These are phyloP conservation scores for Pseudogymnoascus sp. DNA, from an alignment of 2,329 filamentous ascomycete species.

Conservation along the genomic window DNA sequence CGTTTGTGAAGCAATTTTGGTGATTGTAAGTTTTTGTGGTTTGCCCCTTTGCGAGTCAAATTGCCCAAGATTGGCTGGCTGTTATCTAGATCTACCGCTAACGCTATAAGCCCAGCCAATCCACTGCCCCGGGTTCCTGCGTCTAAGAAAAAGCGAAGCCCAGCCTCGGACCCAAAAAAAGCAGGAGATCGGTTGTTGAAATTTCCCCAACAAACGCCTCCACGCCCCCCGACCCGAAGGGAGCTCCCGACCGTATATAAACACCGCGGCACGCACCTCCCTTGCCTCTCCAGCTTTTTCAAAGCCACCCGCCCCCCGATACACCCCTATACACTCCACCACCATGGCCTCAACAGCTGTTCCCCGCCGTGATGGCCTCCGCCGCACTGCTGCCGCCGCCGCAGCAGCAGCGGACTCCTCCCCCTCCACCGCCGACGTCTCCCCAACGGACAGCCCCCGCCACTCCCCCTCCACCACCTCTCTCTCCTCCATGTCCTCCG, in stretches of 20 bases:
- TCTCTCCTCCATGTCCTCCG: slow-evolving; percentile 77
- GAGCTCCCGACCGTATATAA: background rate
- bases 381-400: slow-evolving; percentile 23
- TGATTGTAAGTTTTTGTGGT: background rate
- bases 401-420: slow-evolving; percentile 24
- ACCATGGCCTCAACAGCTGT: slow-evolving; percentile 27
- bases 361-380: slow-evolving; percentile 18
- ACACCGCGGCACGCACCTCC: background rate
- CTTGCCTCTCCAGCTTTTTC: background rate
- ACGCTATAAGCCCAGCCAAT: background rate
- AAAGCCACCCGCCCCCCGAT: background rate
- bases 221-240: background rate
- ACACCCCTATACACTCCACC: background rate
- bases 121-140: background rate
- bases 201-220: background rate
- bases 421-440: slow-evolving; percentile 49
- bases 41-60: background rate
- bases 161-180: background rate
- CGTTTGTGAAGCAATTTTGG: background rate
- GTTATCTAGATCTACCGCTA: background rate
- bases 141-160: too few species aligned
- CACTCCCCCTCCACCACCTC: slow-evolving; percentile 76
- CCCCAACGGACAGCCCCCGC: slow-evolving; percentile 52
- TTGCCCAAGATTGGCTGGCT: background rate
- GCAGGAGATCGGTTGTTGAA: background rate